These are phyloP conservation scores for Scutellaria baicalensis DNA, from an alignment of 257 asterid genomes.

Conservation along the genomic window DNA sequence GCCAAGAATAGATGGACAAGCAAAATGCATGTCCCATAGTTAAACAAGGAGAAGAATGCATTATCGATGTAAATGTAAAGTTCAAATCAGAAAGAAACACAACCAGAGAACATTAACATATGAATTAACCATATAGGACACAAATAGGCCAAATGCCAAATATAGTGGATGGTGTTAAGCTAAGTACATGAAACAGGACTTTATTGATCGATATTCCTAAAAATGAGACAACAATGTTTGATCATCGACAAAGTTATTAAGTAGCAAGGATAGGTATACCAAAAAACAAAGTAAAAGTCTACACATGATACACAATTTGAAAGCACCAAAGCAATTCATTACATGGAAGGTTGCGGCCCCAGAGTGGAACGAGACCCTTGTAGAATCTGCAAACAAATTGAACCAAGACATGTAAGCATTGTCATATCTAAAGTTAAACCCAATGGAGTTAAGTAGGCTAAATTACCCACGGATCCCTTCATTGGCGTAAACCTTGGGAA, in stretches of 20 bases:
- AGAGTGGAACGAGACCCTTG: conserved; percentile 70
- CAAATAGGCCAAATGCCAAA: not conserved
- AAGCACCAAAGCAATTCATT: not conserved
- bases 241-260: not conserved
- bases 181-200: not conserved
- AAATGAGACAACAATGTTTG: not conserved
- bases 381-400: conserved; percentile 42
- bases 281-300: not conserved
- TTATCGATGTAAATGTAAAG: not conserved
- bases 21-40: not conserved
- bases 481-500: conserved; percentile 51
- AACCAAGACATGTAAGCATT: conserved; percentile 1
- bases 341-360: conserved; percentile 88
- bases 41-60: not conserved
- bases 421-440: not conserved
- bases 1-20: not conserved
- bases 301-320: not conserved
- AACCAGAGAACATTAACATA: too few relatives aligned
- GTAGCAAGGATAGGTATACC: not conserved
- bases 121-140: too few relatives aligned
- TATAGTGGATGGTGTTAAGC: not conserved
- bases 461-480: conserved; percentile 60
- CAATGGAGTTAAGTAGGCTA: not conserved
- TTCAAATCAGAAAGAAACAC: not conserved
- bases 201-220: not conserved